Base-by-base conservation (phyloP, 805 yeast genomes). In the Myxozyma nipponensis region DNA sequence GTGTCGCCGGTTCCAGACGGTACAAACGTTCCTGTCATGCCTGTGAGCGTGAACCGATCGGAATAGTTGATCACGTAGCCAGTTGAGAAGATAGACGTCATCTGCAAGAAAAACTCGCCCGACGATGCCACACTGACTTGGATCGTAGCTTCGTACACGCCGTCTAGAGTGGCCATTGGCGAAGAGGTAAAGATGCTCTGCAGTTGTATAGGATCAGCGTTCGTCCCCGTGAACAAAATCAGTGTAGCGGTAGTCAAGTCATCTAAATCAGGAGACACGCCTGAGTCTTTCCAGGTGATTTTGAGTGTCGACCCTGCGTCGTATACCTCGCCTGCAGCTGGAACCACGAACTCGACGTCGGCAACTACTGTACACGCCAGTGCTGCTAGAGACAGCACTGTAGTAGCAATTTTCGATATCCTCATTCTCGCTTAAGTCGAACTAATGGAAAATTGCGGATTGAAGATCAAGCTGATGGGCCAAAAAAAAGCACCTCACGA, bases 71-170 rank as follows among this genome's bases (percentile, higher is more conserved):
- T 79, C 1, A 87, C 75, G 60, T 69, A 72, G 4, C 69, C 71
- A 6, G 65, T 54, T 1, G 65, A 50, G 48, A 69, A 71, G 7
- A 59, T 51, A 1, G 87, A 78, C 55, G 74, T 77, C 28, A 89
- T 65, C 70, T 91, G 97, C 57, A 91, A 66, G 66, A 71, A 86
- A 68, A 78, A 91, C 52, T 68, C 67, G 26, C 98, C 98, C 62
- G 75, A 66, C 2, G 80, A 79, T 34, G 79, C 83, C 9, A 62
- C 62, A 22, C 69, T 47, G 1, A 79, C 66, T 3, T 50, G 39
- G 17, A 58, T 46, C n/a, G 72, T 63, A 60, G 77, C 66, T 50
- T 79, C 1, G 65, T 47, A 44, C 62, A 59, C 28, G 61, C 69
- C 15, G 1, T 67, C 52, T 1, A 78, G 47, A 10, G 66, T 61